Base-by-base conservation (phyloP, 2,329 filamentous ascomycete species). In the Colletotrichum truncatum region DNA sequence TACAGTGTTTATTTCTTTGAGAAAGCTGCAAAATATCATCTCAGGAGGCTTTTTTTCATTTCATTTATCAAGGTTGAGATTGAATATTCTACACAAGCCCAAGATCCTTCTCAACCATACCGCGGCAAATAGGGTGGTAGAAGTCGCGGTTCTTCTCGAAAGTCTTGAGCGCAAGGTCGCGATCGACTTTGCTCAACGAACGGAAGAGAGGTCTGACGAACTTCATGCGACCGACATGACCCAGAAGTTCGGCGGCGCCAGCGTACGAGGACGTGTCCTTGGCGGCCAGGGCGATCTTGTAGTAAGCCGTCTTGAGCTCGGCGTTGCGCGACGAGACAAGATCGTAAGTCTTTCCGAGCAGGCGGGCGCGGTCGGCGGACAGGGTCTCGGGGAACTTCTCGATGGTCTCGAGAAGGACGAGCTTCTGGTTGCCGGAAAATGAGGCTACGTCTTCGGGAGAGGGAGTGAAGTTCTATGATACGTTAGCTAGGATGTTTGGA, bases 221-320 rank as follows among this genome's bases (percentile, higher is more conserved):
- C 86, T 98, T 98, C 96, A 99, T 98, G 62, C 96, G 85, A 11
- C 96, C 96, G 23, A 98, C 94, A 55, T 85, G 85, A 30, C 93
- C 92, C 38, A 98, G 82, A 59, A 98, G 82, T 64, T 92, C 87
- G 1, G 91, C 89, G 0, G 93, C 88, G 2, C 90, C 90, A 65
- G 87, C 75, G 72, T 95, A 93, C 36, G 91, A 87, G 62, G 84
- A 86, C 54, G 85, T 78, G 71, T 94, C 92, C 62, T 89, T 87
- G 11, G 93, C 91, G 71, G 87, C 87, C 73, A 99, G 85, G 1
- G 93, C 93, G 32, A 98, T 87, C 57, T 89, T 87, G 73, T 93
- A 91, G 79, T 93, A 98, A 1, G 94, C 87, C 14, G 89, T 87
- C 71, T 93, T 88, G 51, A 99, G 85, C 79, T 98, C 96, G 30